These are phyloP conservation scores for Bruguiera sexangula DNA, from an alignment of 345 rosid species.

Conservation along the genomic window DNA sequence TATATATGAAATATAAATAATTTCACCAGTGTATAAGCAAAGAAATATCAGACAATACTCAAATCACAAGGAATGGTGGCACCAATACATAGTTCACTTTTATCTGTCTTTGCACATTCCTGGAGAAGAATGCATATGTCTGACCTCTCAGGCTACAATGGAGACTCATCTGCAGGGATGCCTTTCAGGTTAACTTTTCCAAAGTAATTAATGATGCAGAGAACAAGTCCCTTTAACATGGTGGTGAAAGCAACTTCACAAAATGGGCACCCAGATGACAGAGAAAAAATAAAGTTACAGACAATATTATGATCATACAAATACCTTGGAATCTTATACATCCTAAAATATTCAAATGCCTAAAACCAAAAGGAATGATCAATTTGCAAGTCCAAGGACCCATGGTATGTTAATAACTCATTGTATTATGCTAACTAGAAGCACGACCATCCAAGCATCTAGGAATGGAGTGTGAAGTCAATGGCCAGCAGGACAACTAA, in stretches of 20 bases:
- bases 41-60: slow-evolving; percentile 3
- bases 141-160: no score
- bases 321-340: slow-evolving; percentile 74
- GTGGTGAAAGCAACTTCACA: not conserved
- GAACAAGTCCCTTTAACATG: not conserved
- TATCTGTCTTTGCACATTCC: slow-evolving; percentile 29
- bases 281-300: not conserved
- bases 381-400: not conserved
- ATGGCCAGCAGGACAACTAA: not conserved
- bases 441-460: not conserved
- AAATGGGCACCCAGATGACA: not conserved
- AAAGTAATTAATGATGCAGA: no score
- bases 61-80: not conserved
- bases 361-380: slow-evolving; percentile 33
- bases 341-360: slow-evolving; percentile 94
- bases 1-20: not conserved
- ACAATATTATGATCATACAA: not conserved
- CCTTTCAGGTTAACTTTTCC: no score
- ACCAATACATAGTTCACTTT: slow-evolving; percentile 27
- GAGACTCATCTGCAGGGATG: no score
- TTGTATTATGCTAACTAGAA: not conserved
- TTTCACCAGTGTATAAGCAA: not conserved
- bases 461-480: not conserved
- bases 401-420: not conserved
- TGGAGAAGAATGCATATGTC: no score